Evolutionary conservation across 768 basidiomycete genomes (phyloP).

Genomic region (Lactarius indigo): DNA sequence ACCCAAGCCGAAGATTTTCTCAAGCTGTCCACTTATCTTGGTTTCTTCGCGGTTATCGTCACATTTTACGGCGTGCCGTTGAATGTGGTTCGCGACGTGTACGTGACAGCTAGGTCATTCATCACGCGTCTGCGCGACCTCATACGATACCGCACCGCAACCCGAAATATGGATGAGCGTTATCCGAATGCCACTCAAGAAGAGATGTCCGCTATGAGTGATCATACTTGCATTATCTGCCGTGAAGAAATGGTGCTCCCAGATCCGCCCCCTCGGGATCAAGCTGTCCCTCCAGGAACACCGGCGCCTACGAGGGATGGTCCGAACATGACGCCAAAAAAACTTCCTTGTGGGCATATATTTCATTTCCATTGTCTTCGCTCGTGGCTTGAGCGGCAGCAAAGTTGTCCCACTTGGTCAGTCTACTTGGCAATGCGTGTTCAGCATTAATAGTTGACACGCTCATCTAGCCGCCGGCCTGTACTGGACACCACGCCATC

Average conservation of each 20-base stretch:
- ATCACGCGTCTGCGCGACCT: slow-evolving; percentile 82
- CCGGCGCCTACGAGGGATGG: slow-evolving; percentile 46
- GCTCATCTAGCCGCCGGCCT: slow-evolving; percentile 24
- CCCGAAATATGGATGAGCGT: slow-evolving; percentile 91
- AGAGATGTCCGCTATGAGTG: slow-evolving; percentile 77
- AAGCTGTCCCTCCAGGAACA: slow-evolving; percentile 26
- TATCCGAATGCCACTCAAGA: slow-evolving; percentile 90
- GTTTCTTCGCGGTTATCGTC: slow-evolving; percentile 93
- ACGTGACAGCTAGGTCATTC: slow-evolving; percentile 92
- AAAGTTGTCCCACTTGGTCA: slow-evolving; percentile 98
- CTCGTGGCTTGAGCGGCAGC: slow-evolving; percentile 97
- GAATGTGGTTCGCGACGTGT: slow-evolving; percentile 96
- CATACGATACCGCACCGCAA: slow-evolving; percentile 89
- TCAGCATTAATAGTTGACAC: slow-evolving; percentile 8
- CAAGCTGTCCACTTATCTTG: slow-evolving; percentile 86
- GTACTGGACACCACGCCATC: slow-evolving; percentile 19
- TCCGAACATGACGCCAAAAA: slow-evolving; percentile 95
- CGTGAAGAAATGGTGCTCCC: slow-evolving; percentile 84
- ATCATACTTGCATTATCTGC: slow-evolving; percentile 96
- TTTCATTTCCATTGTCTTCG: slow-evolving; percentile 98
- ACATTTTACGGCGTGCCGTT: slow-evolving; percentile 92
- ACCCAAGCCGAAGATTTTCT: slow-evolving; percentile 68
- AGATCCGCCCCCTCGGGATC: slow-evolving; percentile 26
- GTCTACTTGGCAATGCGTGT: slow-evolving; percentile 29
- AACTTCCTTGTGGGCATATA: slow-evolving; percentile 92